Evolutionary conservation across 2,329 filamentous ascomycete genomes (phyloP).

Genomic region (Penicillium sclerotiorum): DNA sequence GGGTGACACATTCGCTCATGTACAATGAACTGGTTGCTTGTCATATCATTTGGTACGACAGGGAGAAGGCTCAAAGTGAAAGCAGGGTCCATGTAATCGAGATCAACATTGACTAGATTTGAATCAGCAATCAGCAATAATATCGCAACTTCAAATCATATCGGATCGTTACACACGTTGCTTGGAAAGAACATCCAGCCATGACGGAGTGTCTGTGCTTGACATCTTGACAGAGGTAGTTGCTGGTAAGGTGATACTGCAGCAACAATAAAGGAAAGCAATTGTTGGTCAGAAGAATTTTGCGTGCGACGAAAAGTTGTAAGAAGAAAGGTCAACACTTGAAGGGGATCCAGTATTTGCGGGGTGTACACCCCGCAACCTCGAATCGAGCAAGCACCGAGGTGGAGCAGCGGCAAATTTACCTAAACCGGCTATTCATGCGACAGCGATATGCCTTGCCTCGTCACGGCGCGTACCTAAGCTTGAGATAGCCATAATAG

Average conservation of each 20-base stretch:
- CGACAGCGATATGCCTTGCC: too few relatives aligned
- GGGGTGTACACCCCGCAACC: not conserved
- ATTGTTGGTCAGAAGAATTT: not conserved
- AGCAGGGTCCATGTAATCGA: conserved; percentile 4
- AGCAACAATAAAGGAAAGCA: not conserved
- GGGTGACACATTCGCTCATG: conserved; percentile 50
- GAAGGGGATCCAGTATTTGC: not conserved
- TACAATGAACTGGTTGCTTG: conserved; percentile 28
- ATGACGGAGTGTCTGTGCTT: not conserved
- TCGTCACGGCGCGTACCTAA: too few relatives aligned
- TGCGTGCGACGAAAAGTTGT: not conserved
- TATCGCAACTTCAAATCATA: not conserved
- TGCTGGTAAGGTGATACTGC: too few relatives aligned
- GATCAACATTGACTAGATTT: conserved; percentile 3
- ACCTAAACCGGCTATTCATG: not conserved
- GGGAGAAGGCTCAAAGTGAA: conserved; percentile 1
- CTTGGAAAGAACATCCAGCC: not conserved
- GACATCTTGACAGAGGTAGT: not conserved
- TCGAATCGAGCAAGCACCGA: not conserved
- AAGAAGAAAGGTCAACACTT: not conserved
- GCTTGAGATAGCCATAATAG: too few relatives aligned
- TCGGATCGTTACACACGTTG: not conserved
- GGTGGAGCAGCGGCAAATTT: not conserved
- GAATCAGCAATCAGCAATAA: not conserved
- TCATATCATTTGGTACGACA: conserved; percentile 2